These are phyloP conservation scores for Trichoderma sp. DNA, from an alignment of 2,329 filamentous ascomycete species.

Conservation along the genomic window DNA sequence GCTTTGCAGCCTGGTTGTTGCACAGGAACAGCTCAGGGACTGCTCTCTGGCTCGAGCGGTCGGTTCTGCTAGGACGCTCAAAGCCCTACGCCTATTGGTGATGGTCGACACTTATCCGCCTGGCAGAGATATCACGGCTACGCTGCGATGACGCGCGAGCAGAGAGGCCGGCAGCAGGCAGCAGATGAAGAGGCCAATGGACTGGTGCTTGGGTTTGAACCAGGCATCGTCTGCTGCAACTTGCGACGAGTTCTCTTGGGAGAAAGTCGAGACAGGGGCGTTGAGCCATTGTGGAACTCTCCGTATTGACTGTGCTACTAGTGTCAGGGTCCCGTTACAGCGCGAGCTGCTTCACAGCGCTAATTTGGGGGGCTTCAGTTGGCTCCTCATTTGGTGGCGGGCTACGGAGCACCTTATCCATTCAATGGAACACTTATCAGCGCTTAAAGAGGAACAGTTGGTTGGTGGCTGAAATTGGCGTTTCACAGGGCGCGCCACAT, in stretches of 20 bases:
- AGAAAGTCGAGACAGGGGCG: slow-evolving; percentile 14
- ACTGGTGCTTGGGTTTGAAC: neutral
- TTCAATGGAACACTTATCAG: neutral
- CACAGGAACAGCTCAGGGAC: slow-evolving; percentile 7
- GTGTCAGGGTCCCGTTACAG: neutral
- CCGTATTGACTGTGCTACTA: slow-evolving; percentile 1
- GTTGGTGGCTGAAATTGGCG: neutral
- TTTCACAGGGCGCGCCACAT: slow-evolving; percentile 23
- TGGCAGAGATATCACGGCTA: slow-evolving; percentile 6
- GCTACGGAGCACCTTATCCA: neutral
- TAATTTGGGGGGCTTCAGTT: neutral
- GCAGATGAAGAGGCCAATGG: slow-evolving; percentile 20
- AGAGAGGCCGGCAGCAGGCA: slow-evolving; percentile 18
- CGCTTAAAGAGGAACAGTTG: neutral
- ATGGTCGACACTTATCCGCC: neutral
- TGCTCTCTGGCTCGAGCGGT: slow-evolving; percentile 22
- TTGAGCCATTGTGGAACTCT: slow-evolving; percentile 4
- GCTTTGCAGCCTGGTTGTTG: neutral
- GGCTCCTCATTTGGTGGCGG: neutral
- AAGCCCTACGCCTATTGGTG: neutral
- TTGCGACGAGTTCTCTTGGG: slow-evolving; percentile 19
- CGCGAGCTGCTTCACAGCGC: neutral
- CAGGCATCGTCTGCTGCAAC: slow-evolving; percentile 43
- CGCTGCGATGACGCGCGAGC: slow-evolving; percentile 15
- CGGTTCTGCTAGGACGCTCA: slow-evolving; percentile 5